Conservation (phyloP, 2,329 filamentous ascomycete genomes). For the Aspergillus sp. region DNA sequence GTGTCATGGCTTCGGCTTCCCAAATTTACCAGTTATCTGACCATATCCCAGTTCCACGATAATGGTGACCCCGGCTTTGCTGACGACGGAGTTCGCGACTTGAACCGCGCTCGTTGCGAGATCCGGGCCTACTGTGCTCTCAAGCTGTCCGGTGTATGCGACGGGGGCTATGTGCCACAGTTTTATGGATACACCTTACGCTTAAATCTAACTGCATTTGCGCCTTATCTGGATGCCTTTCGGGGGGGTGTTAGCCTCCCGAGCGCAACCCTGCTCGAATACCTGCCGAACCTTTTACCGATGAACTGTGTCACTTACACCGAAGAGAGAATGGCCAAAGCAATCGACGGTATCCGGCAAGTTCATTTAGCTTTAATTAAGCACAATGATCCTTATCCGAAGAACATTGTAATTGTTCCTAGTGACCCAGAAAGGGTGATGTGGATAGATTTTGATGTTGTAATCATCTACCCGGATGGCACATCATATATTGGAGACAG, state of each 20-base stretch:
- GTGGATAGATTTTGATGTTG: constrained; percentile 18
- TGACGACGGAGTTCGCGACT: constrained; percentile 12
- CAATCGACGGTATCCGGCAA: constrained; percentile 12
- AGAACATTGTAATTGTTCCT: constrained; percentile 11
- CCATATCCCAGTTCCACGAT: constrained; percentile 9
- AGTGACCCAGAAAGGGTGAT: constrained; percentile 10
- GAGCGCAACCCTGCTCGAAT: constrained; percentile 12
- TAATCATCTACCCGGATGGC: constrained; percentile 10
- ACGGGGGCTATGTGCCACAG: constrained; percentile 11
- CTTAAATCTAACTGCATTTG: constrained; percentile 9
- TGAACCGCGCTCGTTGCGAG: constrained; percentile 17
- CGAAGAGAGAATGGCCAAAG: constrained; percentile 6
- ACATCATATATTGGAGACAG: constrained; percentile 1
- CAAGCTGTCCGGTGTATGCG: constrained; percentile 8
- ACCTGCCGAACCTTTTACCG: constrained; percentile 7
- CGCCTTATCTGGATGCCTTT: constrained; percentile 12
- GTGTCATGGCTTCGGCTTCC: neutral
- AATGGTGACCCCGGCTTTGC: constrained; percentile 16
- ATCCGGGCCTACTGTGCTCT: constrained; percentile 13
- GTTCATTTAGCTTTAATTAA: constrained; percentile 11
- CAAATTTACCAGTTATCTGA: neutral
- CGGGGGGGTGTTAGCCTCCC: neutral
- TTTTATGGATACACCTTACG: constrained; percentile 16
- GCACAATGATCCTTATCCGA: constrained; percentile 13
- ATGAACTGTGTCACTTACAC: constrained; percentile 15